Evolutionary conservation across 345 rosid species (phyloP).

Genomic region (Eucalyptus tenuipes): DNA sequence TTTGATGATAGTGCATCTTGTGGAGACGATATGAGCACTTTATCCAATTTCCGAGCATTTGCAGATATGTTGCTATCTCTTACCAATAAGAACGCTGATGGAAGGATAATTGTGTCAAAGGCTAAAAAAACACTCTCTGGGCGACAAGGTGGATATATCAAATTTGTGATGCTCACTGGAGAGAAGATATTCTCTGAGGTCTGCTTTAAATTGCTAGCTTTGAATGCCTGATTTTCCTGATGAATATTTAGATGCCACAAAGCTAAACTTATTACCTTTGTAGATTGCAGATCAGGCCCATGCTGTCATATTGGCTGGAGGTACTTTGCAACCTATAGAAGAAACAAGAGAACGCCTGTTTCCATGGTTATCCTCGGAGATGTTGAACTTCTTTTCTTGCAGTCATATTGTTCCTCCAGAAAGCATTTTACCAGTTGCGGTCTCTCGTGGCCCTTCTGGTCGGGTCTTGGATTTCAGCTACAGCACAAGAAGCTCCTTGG

Average conservation of each 20-base stretch:
- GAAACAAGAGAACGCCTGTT: slow-evolving; percentile 89
- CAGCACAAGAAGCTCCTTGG: slow-evolving; percentile 52
- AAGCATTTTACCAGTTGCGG: slow-evolving; percentile 71
- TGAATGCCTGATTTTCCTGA: neutral
- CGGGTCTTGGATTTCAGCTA: slow-evolving; percentile 82
- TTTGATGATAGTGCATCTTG: slow-evolving; percentile 8
- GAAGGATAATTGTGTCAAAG: slow-evolving; percentile 74
- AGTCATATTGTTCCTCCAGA: slow-evolving; percentile 79
- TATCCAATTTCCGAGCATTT: slow-evolving; percentile 66
- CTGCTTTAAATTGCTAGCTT: neutral
- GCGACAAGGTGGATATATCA: slow-evolving; percentile 46
- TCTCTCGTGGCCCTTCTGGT: slow-evolving; percentile 80
- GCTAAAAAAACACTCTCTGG: slow-evolving; percentile 23
- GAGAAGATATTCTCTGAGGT: slow-evolving; percentile 89
- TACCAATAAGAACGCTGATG: slow-evolving; percentile 77
- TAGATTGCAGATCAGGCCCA: slow-evolving; percentile 80
- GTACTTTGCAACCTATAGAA: slow-evolving; percentile 94
- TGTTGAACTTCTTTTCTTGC: slow-evolving; percentile 78
- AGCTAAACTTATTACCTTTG: neutral
- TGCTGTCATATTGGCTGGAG: slow-evolving; percentile 84
- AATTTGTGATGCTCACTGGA: slow-evolving; percentile 90
- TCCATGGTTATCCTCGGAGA: slow-evolving; percentile 60
- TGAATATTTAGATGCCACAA: neutral
- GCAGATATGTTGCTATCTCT: slow-evolving; percentile 56
- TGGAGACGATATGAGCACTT: slow-evolving; percentile 39